Evolutionary conservation across 768 basidiomycete species (phyloP).

Genomic region (Serendipita sp.): DNA sequence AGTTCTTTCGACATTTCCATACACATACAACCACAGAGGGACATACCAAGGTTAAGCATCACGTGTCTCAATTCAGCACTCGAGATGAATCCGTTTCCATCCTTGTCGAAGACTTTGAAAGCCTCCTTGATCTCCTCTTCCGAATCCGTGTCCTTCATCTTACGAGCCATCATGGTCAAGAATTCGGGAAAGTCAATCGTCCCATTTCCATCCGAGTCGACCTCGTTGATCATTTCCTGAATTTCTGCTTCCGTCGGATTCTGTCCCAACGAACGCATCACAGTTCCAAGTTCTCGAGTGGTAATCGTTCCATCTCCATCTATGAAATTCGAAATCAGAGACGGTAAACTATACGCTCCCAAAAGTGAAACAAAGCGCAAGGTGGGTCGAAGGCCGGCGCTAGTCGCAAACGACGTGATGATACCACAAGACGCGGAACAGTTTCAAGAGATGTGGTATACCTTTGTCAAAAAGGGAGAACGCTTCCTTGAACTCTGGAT

Average conservation of each 20-base stretch:
- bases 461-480: constrained; percentile 94
- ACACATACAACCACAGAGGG: not conserved
- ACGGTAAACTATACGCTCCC: not conserved
- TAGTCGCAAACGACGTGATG: constrained; percentile 1
- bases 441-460: constrained; percentile 20
- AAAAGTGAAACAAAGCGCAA: not conserved
- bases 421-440: constrained; percentile 2
- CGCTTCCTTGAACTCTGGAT: constrained; percentile 90
- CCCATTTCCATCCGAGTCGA: constrained; percentile 76
- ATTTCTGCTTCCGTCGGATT: constrained; percentile 85
- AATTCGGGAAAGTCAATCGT: constrained; percentile 79
- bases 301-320: constrained; percentile 92
- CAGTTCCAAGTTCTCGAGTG: constrained; percentile 75
- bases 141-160: constrained; percentile 81
- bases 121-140: constrained; percentile 95
- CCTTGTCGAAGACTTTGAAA: constrained; percentile 95
- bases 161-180: constrained; percentile 68
- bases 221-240: constrained; percentile 92
- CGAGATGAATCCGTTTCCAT: constrained; percentile 80
- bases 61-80: constrained; percentile 76
- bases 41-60: constrained; percentile 75
- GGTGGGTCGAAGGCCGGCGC: not conserved
- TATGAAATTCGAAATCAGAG: constrained; percentile 17
- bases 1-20: not conserved
- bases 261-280: constrained; percentile 85